Evolutionary conservation across 768 basidiomycete species (phyloP).

Genomic region (Cyathus striatus): DNA sequence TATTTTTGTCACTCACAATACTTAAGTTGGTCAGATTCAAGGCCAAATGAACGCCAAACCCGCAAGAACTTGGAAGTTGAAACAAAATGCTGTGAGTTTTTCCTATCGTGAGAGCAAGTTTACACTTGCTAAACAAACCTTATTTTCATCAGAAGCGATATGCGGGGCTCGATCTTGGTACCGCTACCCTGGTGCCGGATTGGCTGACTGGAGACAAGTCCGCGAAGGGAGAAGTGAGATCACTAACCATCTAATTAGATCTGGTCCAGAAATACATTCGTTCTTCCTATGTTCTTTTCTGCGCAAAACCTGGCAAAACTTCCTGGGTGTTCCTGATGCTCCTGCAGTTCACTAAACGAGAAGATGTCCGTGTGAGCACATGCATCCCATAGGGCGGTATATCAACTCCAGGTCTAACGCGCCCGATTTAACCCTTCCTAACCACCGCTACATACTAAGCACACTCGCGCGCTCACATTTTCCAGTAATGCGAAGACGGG

Average conservation of each 20-base stretch:
- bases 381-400: constrained; percentile 13
- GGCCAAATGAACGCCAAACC: no score
- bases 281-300: constrained; percentile 9
- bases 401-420: constrained; percentile 8
- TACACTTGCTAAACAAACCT: no score
- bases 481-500: constrained; percentile 22
- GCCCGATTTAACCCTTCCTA: neutral
- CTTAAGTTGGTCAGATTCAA: no score
- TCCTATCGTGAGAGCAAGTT: no score
- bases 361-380: constrained; percentile 13
- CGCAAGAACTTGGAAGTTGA: no score
- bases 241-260: neutral
- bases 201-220: neutral
- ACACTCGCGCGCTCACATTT: constrained; percentile 14
- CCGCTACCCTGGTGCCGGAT: constrained; percentile 12
- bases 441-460: constrained; percentile 14
- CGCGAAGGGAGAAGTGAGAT: constrained; percentile 1
- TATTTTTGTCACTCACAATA: no score
- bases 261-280: constrained; percentile 9
- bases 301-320: no score
- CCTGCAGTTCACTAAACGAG: constrained; percentile 10
- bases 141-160: constrained; percentile 4
- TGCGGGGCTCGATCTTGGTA: constrained; percentile 11
- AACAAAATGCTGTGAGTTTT: no score
- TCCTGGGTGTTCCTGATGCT: constrained; percentile 17